Base-by-base conservation (phyloP, 1,284 basidiomycete species). In the Fomes fomentarius region DNA sequence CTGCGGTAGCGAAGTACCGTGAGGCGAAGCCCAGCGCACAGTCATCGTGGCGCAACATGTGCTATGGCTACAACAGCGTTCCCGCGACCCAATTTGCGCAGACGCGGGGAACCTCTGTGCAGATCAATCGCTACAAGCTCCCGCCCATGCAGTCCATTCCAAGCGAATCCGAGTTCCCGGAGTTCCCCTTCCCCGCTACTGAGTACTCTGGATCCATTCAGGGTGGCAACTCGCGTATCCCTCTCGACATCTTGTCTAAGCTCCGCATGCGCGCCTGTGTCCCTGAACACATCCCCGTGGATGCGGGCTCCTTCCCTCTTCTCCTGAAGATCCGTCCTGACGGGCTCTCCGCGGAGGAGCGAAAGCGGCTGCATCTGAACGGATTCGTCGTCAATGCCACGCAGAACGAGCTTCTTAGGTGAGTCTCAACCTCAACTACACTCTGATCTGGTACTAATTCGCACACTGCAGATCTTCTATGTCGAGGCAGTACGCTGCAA, bases 341-440 rank as follows among this genome's bases (percentile, higher is more conserved):
- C 52, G 77, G 74, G 42, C 64, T 89, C 48, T 65, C 75, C 0
- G 69, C 70, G 33, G 71, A 69, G 5, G 74, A 84, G 39, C 76
- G 80, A 63, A 71, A 76, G 58, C 75, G 75, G 37, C 66, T 93
- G 12, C 79, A 79, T 51, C 61, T 90, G 15, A 73, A 76, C 28
- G 77, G 76, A 9, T 81, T 91, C 61, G 69, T 73, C 4, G 66
- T 86, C 4, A 76, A 84, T 46, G 60, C 89, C 15, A 67, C 80
- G 41, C 90, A 92, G 59, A 70, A 72, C 31, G 90, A 92, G 63
- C 75, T 76, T 50, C 85, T 79, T 69, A 78, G 85, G 89, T 90
- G 62, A 49, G 80, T 68, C 25, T 24, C 38, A 7, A 12, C 21
- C 22, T 7, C 28, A 8, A 52, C 14, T 28, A 2, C 11, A 33